These are phyloP conservation scores for Ceratocystis cacaofunesta DNA, from an alignment of 2,329 filamentous ascomycete genomes.

Conservation along the genomic window DNA sequence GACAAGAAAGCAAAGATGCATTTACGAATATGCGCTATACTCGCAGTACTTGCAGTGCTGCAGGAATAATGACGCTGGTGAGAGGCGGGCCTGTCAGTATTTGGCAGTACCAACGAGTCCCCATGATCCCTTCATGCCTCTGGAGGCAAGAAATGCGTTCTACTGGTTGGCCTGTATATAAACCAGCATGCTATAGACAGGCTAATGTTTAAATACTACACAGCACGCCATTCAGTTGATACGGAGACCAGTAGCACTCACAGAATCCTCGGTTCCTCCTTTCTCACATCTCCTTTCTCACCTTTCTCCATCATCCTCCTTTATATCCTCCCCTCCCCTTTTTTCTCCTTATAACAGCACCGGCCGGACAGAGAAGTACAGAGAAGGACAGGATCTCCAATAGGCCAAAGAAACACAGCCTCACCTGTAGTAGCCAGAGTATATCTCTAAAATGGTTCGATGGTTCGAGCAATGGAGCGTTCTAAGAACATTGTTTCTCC, in stretches of 20 bases:
- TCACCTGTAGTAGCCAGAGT: neutral
- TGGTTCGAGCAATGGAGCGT: neutral
- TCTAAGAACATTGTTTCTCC: conserved; percentile 3
- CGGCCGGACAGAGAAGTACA: no score
- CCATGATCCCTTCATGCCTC: neutral
- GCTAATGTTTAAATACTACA: no score
- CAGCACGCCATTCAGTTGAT: no score
- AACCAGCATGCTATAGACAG: no score
- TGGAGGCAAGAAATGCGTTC: neutral
- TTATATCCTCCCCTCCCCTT: neutral
- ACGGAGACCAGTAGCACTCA: no score
- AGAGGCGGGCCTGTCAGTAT: neutral
- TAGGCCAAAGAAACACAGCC: neutral
- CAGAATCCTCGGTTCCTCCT: no score
- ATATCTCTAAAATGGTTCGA: neutral
- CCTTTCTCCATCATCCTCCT: neutral
- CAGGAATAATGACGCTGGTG: neutral
- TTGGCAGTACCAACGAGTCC: neutral
- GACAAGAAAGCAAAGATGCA: neutral
- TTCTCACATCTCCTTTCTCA: neutral
- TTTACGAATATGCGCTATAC: no score
- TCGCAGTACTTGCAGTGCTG: neutral
- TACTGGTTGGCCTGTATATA: neutral
- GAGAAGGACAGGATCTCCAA: neutral
- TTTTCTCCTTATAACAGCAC: neutral